Base-by-base conservation (phyloP, 306 rosid genomes). In the Acmispon strigosus region DNA sequence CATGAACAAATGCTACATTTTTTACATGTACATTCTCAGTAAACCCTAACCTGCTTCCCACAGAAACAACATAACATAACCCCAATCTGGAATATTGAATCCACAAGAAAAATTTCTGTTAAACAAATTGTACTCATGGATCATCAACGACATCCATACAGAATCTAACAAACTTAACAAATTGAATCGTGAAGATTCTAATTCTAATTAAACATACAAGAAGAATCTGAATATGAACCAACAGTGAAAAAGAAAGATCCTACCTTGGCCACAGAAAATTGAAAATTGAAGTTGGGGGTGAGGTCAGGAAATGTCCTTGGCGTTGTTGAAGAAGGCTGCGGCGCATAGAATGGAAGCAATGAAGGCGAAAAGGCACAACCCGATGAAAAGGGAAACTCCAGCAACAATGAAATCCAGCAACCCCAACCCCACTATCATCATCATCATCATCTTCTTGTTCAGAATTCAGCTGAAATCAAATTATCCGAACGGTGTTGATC, bases 321-420 rank as follows among this genome's bases (percentile, higher is more conserved):
- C 87, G 76, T 80, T 83, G 70, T 80, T 70, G 50, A 87, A 56
- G 85, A 90, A 93, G 0, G 97, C 96, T 10, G 79, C 85, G 41
- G 73, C 87, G 71, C 92, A 88, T 2, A 93, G 90, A 73, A 93
- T 74, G 45, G 92, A 80, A 42, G 96, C 83, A 13, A 84, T 84
- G 75, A 88, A 76, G 51, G 90, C 87, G 5, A 87, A 85, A 41
- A 90, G 64, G 6, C 72, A 79, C 29, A 86, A 66, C 10, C 88
- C 90, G 34, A 90, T 75, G 67, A 86, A 22, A 54, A 89, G 77
- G 48, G 98, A 93, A 66, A 86, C 4, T 7, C 85, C 92, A 0
- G 96, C 96, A 10, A 93, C 79, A n/a, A 75, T 13, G 75, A 93
- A 82, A 85, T 90, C 98, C 75, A 90, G 13, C 14, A 93, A 6